Evolutionary conservation across 768 basidiomycete genomes (phyloP), one percentile per base, ranked within the genome.

Genomic region (Leccinum uliginosum): DNA sequence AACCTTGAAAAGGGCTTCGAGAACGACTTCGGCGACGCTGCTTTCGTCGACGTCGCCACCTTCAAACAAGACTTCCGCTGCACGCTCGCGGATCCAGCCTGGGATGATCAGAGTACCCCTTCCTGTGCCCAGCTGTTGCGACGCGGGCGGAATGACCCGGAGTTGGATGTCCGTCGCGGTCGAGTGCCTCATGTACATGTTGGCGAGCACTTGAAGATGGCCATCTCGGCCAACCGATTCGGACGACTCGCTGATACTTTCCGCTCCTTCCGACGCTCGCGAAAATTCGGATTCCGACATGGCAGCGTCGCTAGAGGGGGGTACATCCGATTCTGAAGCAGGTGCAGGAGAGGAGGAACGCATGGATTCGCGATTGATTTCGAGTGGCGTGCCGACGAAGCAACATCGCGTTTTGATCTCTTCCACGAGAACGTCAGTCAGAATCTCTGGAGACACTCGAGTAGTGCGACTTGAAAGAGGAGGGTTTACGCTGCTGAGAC

Each of bases 71-170:
- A 96, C 80, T 70, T 98, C 97, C 1, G 94, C 85, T 1, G 89
- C 89, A 14, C 95, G 80, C 69, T 98, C 96, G 44, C 96, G 75
- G 40, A 99, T 80, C 97, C 97, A 99, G 3, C 96, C 96, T 1
- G 96, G 96, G 45, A 98, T 83, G 46, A 91, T 77, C 47, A 97
- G 71, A 0, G 87, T 92, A 0, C 90, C 93, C 8, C 80, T 75
- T 3, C 90, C 91, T 1, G 87, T 87, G 1, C 88, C 87, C 12
- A 77, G 74, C 62, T 84, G 86, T 64, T 89, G 87, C 12, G 81
- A 75, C 3, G 73, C 67, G 7, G 91, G 87, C 27, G 89, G 88
- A 15, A 77, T 72, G 21, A 92, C 88, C 3, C 78, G 80, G 72
- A 92, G 80, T 6, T 78, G 80, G 44, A 93, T 72, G 59, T 91